A percentile compares a stretch with the other conserved stretches of the same genome.
Conservation (phyloP, 768 basidiomycete species). For the Neoboletus subvelutipes region DNA sequence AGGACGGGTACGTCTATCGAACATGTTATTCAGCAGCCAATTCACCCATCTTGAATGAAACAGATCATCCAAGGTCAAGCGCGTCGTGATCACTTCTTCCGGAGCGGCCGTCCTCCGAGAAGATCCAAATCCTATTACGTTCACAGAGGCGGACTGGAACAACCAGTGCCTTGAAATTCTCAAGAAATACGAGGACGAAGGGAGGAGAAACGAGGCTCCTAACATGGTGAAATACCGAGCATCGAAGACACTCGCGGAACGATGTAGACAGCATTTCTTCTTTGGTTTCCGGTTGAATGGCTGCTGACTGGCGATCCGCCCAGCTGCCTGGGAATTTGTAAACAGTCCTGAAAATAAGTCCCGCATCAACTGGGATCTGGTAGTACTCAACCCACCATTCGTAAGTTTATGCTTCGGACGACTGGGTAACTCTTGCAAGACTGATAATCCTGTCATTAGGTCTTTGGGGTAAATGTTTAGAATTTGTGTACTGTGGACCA, state of each 20-base stretch:
- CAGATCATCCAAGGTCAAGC: slow-evolving; percentile 49
- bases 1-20: slow-evolving; percentile 42
- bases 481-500: background rate
- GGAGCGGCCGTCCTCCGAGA: slow-evolving; percentile 45
- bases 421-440: background rate
- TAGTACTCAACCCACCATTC: slow-evolving; percentile 40
- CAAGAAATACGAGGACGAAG: slow-evolving; percentile 46
- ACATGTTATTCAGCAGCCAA: background rate
- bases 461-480: slow-evolving; percentile 27
- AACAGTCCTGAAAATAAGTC: slow-evolving; percentile 29
- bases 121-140: slow-evolving; percentile 28
- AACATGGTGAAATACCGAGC: slow-evolving; percentile 48
- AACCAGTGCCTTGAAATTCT: slow-evolving; percentile 39
- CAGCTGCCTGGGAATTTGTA: slow-evolving; percentile 51
- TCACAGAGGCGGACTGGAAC: slow-evolving; percentile 63
- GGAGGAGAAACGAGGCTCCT: slow-evolving; percentile 39
- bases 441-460: slow-evolving; percentile 11
- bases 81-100: slow-evolving; percentile 70
- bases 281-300: background rate
- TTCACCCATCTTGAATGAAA: background rate
- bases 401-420: slow-evolving; percentile 17
- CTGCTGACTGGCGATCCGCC: background rate
- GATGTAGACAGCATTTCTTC: slow-evolving; percentile 32
- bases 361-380: slow-evolving; percentile 39
- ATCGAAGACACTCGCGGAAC: slow-evolving; percentile 66